These are phyloP conservation scores for Solanum raphanifolium DNA, from an alignment of 257 asterid genomes.

Conservation along the genomic window DNA sequence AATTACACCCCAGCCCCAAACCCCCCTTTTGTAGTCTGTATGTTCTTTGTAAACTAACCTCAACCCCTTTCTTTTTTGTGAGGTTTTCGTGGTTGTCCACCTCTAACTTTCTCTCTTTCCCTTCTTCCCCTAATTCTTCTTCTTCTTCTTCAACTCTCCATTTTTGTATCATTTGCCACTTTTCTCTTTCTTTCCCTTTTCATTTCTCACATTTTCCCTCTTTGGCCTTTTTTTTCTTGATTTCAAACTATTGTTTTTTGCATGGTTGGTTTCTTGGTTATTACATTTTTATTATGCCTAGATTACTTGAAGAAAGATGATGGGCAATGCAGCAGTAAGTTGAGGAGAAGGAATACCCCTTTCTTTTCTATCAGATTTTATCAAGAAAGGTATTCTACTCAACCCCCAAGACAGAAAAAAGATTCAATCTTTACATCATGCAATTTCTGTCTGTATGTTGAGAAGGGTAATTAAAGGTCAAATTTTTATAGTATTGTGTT, in stretches of 20 bases:
- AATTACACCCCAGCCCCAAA: too few species aligned
- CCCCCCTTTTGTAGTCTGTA: not conserved
- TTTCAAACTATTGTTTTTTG: not conserved
- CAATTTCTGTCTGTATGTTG: not conserved
- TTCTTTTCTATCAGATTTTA: constrained; percentile 12
- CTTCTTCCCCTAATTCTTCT: constrained; percentile 1
- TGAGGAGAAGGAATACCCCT: constrained; percentile 32
- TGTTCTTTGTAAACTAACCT: constrained; percentile 3
- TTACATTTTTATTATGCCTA: constrained; percentile 7
- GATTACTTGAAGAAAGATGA: constrained; percentile 8
- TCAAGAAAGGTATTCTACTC: constrained; percentile 25
- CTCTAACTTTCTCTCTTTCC: constrained; percentile 13
- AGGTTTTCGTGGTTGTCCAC: constrained; percentile 33
- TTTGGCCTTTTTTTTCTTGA: not conserved
- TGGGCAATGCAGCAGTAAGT: constrained; percentile 24
- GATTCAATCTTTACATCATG: not conserved
- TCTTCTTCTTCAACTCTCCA: constrained; percentile 1
- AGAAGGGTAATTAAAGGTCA: not conserved
- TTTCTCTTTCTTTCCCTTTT: constrained; percentile 6
- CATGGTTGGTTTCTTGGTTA: constrained; percentile 28
- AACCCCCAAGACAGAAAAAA: not conserved
- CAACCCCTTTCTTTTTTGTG: constrained; percentile 17
- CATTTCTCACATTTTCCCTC: not conserved
- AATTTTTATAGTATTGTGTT: not conserved
- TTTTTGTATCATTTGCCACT: not conserved